phyloP scores from a whole-genome alignment of 331 rosid species.

The Malus hybrid region DNA sequence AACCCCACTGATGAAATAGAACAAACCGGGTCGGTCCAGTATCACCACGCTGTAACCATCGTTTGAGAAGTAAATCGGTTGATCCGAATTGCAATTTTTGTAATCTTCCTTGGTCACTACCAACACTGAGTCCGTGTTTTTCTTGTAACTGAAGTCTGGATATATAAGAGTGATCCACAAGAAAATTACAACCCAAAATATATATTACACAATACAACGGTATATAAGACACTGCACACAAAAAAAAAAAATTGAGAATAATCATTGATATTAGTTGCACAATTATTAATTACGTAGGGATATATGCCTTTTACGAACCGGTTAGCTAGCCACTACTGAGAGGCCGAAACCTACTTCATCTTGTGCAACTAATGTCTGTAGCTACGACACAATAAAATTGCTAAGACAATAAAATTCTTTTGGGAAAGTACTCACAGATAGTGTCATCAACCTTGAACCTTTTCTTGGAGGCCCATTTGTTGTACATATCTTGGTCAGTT shows the following conservation, averaged over 20 bases:
- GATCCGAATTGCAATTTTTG: slow-evolving; percentile 39
- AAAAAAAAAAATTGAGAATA: too few species aligned
- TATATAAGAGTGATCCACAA: neutral
- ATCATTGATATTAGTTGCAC: too few species aligned
- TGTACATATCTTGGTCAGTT: slow-evolving; percentile 24
- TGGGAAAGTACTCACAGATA: slow-evolving; percentile 42
- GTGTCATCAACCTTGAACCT: slow-evolving; percentile 65
- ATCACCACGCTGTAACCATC: slow-evolving; percentile 41
- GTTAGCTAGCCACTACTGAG: too few species aligned
- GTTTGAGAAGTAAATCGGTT: slow-evolving; percentile 49
- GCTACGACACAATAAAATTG: neutral
- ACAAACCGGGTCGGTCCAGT: slow-evolving; percentile 50
- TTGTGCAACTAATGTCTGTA: neutral
- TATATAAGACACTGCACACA: too few species aligned
- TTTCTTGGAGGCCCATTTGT: slow-evolving; percentile 68
- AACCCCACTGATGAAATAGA: slow-evolving; percentile 84
- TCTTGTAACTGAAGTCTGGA: slow-evolving; percentile 49
- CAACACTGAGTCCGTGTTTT: slow-evolving; percentile 50
- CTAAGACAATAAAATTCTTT: neutral
- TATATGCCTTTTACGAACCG: neutral
- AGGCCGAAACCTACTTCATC: too few species aligned
- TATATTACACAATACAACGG: neutral
- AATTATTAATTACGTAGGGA: too few species aligned
- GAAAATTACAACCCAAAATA: neutral
- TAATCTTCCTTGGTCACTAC: slow-evolving; percentile 63